Percentiles rank a stretch among this genome's conserved stretches.
Evolutionary conservation across 129 eudicot species (phyloP).

Genomic region (Logfia minima): DNA sequence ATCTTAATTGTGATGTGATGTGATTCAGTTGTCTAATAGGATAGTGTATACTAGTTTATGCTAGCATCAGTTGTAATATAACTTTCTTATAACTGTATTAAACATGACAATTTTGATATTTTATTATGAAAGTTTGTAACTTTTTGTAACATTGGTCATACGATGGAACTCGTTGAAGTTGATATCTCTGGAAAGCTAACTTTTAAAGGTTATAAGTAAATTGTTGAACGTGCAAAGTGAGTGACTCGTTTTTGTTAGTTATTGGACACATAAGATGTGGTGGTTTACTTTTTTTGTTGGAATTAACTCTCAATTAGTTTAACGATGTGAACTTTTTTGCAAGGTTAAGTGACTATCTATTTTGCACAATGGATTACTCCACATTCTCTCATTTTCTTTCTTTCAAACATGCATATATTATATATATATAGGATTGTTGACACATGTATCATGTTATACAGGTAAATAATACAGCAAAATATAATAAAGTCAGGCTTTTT

Average conservation of each 20-base stretch:
- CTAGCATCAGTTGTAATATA: constrained; percentile 21
- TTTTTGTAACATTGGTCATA: constrained; percentile 1
- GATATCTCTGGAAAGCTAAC: not conserved
- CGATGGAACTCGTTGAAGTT: constrained; percentile 8
- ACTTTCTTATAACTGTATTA: no score
- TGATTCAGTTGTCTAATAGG: constrained; percentile 3
- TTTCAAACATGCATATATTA: not conserved
- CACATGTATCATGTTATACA: not conserved
- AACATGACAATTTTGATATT: not conserved
- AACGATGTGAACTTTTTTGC: not conserved
- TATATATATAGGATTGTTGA: not conserved
- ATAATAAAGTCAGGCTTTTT: not conserved
- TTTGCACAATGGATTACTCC: not conserved
- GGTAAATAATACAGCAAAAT: not conserved
- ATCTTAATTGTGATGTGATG: not conserved
- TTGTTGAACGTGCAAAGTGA: constrained; percentile 9
- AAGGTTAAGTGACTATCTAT: not conserved
- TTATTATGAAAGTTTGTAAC: constrained; percentile 8
- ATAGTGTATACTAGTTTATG: constrained; percentile 11
- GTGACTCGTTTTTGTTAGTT: not conserved
- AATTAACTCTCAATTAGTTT: not conserved
- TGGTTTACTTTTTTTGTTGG: not conserved
- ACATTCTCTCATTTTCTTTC: not conserved
- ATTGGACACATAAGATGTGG: not conserved
- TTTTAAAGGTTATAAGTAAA: not conserved